These are phyloP conservation scores for Pseudohyphozyma bogoriensis DNA, from an alignment of 768 basidiomycete genomes.

Conservation along the genomic window DNA sequence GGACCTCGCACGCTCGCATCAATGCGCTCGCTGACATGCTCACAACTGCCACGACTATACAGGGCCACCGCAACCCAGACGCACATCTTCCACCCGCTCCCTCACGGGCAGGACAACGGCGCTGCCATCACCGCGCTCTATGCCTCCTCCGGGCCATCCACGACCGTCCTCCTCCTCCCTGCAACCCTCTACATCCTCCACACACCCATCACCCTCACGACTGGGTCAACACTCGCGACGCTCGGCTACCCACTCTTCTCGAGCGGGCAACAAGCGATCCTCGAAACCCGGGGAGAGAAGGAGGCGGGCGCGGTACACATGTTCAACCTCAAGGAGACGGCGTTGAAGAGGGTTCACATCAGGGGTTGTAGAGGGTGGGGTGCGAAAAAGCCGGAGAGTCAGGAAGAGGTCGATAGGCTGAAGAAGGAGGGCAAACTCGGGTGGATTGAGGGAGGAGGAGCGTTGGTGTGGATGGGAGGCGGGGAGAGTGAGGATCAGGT, in stretches of 20 bases:
- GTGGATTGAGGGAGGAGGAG: slow-evolving; percentile 32
- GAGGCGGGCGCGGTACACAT: slow-evolving; percentile 33
- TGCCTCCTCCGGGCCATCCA: slow-evolving; percentile 37
- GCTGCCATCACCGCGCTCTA: slow-evolving; percentile 21
- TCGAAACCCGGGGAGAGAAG: slow-evolving; percentile 35
- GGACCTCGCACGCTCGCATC: no score
- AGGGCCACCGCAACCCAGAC: no score
- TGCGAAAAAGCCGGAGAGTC: slow-evolving; percentile 6
- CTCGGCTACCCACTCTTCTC: slow-evolving; percentile 40
- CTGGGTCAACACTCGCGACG: slow-evolving; percentile 41
- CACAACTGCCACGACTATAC: no score
- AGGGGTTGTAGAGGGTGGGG: slow-evolving; percentile 29
- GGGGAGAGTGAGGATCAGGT: slow-evolving; percentile 18
- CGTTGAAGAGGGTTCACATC: slow-evolving; percentile 23
- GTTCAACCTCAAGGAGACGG: slow-evolving; percentile 4
- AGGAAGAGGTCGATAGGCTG: slow-evolving; percentile 21
- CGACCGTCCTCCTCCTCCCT: slow-evolving; percentile 38
- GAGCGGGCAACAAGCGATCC: slow-evolving; percentile 35
- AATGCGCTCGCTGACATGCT: no score
- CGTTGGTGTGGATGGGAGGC: slow-evolving; percentile 37
- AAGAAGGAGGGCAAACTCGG: slow-evolving; percentile 32
- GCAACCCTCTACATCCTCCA: slow-evolving; percentile 34
- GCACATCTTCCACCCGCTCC: background rate
- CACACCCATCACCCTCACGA: slow-evolving; percentile 39
- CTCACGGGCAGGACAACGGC: background rate